Percentiles rank a stretch among this genome's conserved stretches.
phyloP scores from a whole-genome alignment of 306 rosid genomes.

The Lathyrus tuberosus region DNA sequence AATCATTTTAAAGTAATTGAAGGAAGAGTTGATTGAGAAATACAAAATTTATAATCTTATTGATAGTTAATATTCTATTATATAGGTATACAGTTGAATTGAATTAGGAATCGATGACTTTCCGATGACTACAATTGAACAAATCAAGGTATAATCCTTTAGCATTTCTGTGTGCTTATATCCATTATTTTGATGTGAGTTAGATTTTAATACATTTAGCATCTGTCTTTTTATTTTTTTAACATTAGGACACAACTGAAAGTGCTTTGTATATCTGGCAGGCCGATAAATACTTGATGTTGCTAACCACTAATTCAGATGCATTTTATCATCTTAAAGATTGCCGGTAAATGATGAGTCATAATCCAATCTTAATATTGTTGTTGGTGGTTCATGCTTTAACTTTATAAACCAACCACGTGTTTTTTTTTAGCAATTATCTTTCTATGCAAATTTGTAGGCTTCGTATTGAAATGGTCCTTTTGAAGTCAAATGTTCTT shows the following conservation, averaged over 20 bases:
- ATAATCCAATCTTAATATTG: conserved; percentile 27
- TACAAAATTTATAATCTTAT: no score
- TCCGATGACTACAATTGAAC: no score
- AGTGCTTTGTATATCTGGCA: conserved; percentile 46
- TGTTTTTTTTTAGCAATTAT: conserved; percentile 19
- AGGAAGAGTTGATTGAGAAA: no score
- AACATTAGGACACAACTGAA: conserved; percentile 25
- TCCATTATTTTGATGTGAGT: no score
- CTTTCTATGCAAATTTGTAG: conserved; percentile 54
- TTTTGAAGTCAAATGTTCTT: conserved; percentile 87
- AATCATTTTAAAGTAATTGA: no score
- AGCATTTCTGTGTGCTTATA: no score
- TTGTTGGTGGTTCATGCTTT: conserved; percentile 33
- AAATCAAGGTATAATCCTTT: no score
- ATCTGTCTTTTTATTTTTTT: no score
- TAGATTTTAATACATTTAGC: no score
- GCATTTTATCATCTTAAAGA: conserved; percentile 97
- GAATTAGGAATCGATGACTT: no score
- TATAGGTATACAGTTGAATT: no score
- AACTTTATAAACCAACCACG: conserved; percentile 25
- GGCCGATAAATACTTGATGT: conserved; percentile 87
- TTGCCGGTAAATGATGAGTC: conserved; percentile 70
- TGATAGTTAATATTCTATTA: no score
- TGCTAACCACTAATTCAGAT: conserved; percentile 91
- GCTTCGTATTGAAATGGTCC: conserved; percentile 83